Percentiles rank a stretch among this genome's conserved stretches.
These are phyloP conservation scores for Pseudogymnoascus sp. DNA, from an alignment of 2,329 filamentous ascomycete genomes.

Conservation along the genomic window DNA sequence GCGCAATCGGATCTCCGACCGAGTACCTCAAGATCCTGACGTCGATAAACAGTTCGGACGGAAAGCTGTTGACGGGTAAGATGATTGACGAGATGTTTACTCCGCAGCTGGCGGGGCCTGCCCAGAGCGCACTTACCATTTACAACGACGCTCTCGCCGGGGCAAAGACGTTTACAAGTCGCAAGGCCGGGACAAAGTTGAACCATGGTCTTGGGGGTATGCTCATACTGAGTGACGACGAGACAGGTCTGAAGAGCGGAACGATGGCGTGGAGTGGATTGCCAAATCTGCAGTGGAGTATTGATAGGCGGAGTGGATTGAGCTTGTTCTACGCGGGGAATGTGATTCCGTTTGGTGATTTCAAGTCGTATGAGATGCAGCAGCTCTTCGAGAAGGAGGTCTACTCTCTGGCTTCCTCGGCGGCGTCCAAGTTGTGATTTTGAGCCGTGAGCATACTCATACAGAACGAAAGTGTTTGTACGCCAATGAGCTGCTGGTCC, in stretches of 20 bases:
- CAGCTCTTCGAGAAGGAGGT: slow-evolving; percentile 34
- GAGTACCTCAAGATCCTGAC: slow-evolving; percentile 40
- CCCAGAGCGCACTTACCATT: slow-evolving; percentile 22
- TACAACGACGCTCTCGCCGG: slow-evolving; percentile 20
- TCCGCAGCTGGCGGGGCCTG: slow-evolving; percentile 35
- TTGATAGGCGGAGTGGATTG: slow-evolving; percentile 34
- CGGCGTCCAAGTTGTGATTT: background rate
- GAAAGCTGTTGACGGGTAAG: slow-evolving; percentile 36
- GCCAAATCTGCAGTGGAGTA: slow-evolving; percentile 41
- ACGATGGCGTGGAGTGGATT: slow-evolving; percentile 40
- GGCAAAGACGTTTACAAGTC: slow-evolving; percentile 21
- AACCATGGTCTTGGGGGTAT: slow-evolving; percentile 38
- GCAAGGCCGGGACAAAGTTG: slow-evolving; percentile 31
- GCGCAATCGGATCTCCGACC: slow-evolving; percentile 29
- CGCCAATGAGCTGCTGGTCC: background rate
- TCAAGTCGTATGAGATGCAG: slow-evolving; percentile 29
- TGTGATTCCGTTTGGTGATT: slow-evolving; percentile 36
- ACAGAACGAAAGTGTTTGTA: background rate
- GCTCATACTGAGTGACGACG: slow-evolving; percentile 33
- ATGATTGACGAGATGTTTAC: slow-evolving; percentile 41
- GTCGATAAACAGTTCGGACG: slow-evolving; percentile 43
- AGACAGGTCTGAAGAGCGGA: slow-evolving; percentile 32
- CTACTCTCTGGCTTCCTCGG: slow-evolving; percentile 23
- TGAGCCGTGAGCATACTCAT: background rate
- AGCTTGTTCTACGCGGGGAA: slow-evolving; percentile 38